Evolutionary conservation across 1,139 yeast genomes (phyloP).

Genomic region (Hyphopichia wangnamkhiaoensis): DNA sequence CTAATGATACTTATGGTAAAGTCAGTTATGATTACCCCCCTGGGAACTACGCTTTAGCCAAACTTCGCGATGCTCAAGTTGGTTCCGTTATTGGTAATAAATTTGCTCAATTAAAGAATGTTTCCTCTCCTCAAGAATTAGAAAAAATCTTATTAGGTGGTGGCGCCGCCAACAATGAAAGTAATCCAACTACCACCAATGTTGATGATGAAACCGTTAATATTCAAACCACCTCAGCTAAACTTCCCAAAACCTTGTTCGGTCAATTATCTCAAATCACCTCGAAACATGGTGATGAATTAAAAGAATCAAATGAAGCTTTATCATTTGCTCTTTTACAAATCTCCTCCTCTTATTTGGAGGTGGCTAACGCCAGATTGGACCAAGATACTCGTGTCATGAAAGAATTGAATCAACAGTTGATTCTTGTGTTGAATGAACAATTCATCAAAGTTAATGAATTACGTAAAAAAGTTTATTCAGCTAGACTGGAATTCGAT

Average conservation of each 20-base stretch:
- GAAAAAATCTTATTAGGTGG: slow-evolving; percentile 49
- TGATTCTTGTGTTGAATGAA: slow-evolving; percentile 51
- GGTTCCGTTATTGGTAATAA: slow-evolving; percentile 57
- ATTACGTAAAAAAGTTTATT: slow-evolving; percentile 67
- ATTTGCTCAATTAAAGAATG: slow-evolving; percentile 59
- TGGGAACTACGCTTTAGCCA: slow-evolving; percentile 49
- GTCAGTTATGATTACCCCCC: slow-evolving; percentile 78
- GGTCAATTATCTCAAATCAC: slow-evolving; percentile 44
- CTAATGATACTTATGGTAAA: slow-evolving; percentile 60
- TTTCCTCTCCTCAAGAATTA: slow-evolving; percentile 63
- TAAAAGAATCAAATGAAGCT: slow-evolving; percentile 46
- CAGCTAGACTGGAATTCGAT: slow-evolving; percentile 69
- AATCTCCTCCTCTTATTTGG: slow-evolving; percentile 58
- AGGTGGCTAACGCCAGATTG: slow-evolving; percentile 60
- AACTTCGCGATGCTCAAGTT: slow-evolving; percentile 59
- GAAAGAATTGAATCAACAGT: slow-evolving; percentile 54
- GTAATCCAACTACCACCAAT: slow-evolving; percentile 15
- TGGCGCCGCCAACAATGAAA: slow-evolving; percentile 11
- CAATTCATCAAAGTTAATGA: slow-evolving; percentile 63
- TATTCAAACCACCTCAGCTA: slow-evolving; percentile 33
- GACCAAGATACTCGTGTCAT: slow-evolving; percentile 66
- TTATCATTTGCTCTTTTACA: slow-evolving; percentile 55
- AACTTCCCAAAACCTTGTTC: slow-evolving; percentile 45
- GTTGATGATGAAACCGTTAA: slow-evolving; percentile 19
- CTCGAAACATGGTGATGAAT: slow-evolving; percentile 38